Percentiles rank a stretch among this genome's conserved stretches.
Evolutionary conservation across 139 green algal genomes (phyloP).

Genomic region (Spirogloea muscicola): DNA sequence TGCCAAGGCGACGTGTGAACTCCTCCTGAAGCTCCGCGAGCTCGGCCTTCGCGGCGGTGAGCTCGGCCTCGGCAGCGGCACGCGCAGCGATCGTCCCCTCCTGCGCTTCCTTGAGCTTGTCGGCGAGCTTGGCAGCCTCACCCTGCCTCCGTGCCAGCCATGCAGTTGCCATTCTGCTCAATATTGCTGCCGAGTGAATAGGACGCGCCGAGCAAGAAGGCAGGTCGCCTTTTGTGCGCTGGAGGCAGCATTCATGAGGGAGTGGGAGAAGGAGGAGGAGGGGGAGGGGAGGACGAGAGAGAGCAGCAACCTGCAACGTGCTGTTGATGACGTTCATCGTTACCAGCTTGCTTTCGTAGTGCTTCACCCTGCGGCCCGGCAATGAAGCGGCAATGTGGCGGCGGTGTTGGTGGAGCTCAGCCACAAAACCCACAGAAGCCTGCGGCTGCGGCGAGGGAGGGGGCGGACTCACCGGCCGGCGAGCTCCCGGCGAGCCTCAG

Average conservation of each 20-base stretch:
- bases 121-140: conserved; percentile 30
- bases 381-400: no score
- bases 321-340: conserved; percentile 79
- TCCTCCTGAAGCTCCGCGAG: conserved; percentile 78
- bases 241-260: no score
- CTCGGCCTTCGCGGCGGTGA: conserved; percentile 57
- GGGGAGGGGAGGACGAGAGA: neutral
- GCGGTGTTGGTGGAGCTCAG: no score
- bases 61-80: no score
- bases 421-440: no score
- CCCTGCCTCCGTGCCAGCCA: neutral
- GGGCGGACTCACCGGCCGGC: no score
- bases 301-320: conserved; percentile 61
- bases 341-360: conserved; percentile 78
- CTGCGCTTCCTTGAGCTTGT: conserved; percentile 59
- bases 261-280: neutral
- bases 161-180: neutral
- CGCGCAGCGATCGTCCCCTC: conserved; percentile 1
- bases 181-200: no score
- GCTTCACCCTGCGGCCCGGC: conserved; percentile 62
- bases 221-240: no score
- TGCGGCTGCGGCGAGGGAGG: no score
- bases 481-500: no score
- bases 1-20: conserved; percentile 67
- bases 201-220: no score